Evolutionary conservation across 768 basidiomycete species (phyloP).

Genomic region (Heimioporus sp.): DNA sequence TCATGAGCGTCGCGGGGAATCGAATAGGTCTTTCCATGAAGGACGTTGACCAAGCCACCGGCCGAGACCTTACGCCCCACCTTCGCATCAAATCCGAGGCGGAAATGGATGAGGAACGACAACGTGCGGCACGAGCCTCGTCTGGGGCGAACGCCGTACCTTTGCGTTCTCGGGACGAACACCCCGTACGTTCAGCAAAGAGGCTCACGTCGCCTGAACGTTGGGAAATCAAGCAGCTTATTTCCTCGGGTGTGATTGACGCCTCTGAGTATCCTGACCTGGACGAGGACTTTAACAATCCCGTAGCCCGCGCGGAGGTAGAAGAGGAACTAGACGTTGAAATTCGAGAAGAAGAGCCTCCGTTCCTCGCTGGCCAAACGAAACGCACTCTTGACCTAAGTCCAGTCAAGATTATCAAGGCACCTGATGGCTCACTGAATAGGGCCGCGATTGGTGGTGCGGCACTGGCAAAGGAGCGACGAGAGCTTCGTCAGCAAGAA

Average conservation of each 20-base stretch:
- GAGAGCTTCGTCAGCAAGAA: slow-evolving; percentile 93
- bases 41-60: slow-evolving; percentile 90
- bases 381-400: slow-evolving; percentile 93
- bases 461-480: slow-evolving; percentile 89
- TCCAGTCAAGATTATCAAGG: slow-evolving; percentile 98
- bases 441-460: slow-evolving; percentile 93
- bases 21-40: slow-evolving; percentile 93
- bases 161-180: slow-evolving; percentile 53
- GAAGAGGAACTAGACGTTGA: slow-evolving; percentile 98
- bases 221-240: slow-evolving; percentile 99
- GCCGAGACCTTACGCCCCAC: slow-evolving; percentile 91
- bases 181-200: slow-evolving; percentile 71
- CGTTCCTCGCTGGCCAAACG: slow-evolving; percentile 95
- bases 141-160: slow-evolving; percentile 90
- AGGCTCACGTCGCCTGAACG: slow-evolving; percentile 94
- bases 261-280: slow-evolving; percentile 94
- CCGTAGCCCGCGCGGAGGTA: slow-evolving; percentile 76
- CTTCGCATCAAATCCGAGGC: slow-evolving; percentile 92
- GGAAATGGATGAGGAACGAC: slow-evolving; percentile 83
- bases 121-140: slow-evolving; percentile 56
- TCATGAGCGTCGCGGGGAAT: slow-evolving; percentile 85
- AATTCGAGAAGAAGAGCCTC: slow-evolving; percentile 93
- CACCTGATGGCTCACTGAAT: slow-evolving; percentile 96
- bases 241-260: slow-evolving; percentile 89
- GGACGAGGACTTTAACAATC: slow-evolving; percentile 80